Base-by-base conservation (phyloP, 768 basidiomycete genomes). In the Rhodotorula taiwanensis region DNA sequence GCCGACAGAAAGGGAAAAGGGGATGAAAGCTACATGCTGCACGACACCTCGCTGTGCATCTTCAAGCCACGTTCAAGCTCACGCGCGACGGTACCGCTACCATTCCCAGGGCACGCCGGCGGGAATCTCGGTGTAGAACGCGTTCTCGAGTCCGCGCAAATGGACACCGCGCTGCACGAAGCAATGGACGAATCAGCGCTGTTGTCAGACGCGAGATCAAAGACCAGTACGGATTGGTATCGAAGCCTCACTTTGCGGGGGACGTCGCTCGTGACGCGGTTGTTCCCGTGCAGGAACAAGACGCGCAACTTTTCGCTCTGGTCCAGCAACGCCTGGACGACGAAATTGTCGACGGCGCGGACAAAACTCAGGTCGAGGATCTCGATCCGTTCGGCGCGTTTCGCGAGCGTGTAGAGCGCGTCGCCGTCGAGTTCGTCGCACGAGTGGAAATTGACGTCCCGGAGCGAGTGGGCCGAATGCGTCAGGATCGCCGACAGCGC, bases 301-400 rank as follows among this genome's bases (percentile, higher is more conserved):
- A 79, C 77, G 59, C 74, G 67, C 27, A 86, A 61, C 28, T 76
- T 71, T 0, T 72, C 45, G 56, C 81, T 80, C 1, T 72, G 76
- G 18, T 81, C 78, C 47, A 91, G 71, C 69, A 91, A 76, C 20
- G 78, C 81, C 75, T 88, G 86, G 66, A 97, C 76, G 5, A 86
- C 79, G 72, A 87, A 92, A 75, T 98, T 87, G 62, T 92, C 86
- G 44, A 88, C 80, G 27, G 82, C 80, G 52, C 93, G 78, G 70
- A 91, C 91, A 82, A 87, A 98, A 2, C 92, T 86, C 4, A 92
- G 76, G 72, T 98, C 88, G 44, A 97, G 65, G 72, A 77, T 80
- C 70, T 74, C 76, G 72, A 94, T 65, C 41, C 79, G 76, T 5
- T 68, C 72, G 21, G 75, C 78, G 15, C 42, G 74, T 28, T 33